Base-by-base conservation (phyloP, 495 filamentous ascomycete species). In the Jackrogersella minutella region DNA sequence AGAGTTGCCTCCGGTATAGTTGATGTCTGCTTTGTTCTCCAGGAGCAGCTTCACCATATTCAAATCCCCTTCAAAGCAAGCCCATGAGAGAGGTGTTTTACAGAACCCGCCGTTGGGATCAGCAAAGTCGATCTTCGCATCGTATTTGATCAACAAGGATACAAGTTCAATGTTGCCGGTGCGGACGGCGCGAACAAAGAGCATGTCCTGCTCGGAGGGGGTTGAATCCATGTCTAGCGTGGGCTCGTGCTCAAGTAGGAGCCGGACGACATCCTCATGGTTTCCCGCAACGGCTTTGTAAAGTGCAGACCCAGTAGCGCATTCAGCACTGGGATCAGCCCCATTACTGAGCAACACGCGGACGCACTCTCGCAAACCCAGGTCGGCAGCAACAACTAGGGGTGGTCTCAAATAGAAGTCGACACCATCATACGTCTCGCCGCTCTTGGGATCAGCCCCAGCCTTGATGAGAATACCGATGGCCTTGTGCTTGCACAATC, bases 211-310 rank as follows among this genome's bases (percentile, higher is more conserved):
- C 13, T 5, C 28, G 1, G 14, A 6, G 16, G 39, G 39, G 3
- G 10, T 21, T 13, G 17, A 11, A 14, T 14, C 16, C 9, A 22
- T 56, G 19, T 67, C 43, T 21, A 53, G 26, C 5, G 19, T 26
- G 10, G 58, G 56, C 11, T 64, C 54, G 1, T 68, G 54, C 19
- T 71, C 37, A 14, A 68, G 34, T 17, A 71, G 33, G 34, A 68
- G 7, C 19, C 57, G 59, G 11, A 37, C 57, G 2, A 64, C 26
- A 43, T 68, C 52, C 4, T 64, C n/a, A 13, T 58, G 50, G 14
- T 43, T 33, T n/a, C 22, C 30, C 13, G 2, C 17, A 44, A 47
- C 47, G 19, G 37, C 46, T 16, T 49, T 7, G 11, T 26, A 55
- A 3, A 71, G 24, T 17, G 61, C 51, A 41, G 36, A 57, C 17